Evolutionary conservation across 176 grass and related monocot species (phyloP).

Genomic region (Lolium perenne): DNA sequence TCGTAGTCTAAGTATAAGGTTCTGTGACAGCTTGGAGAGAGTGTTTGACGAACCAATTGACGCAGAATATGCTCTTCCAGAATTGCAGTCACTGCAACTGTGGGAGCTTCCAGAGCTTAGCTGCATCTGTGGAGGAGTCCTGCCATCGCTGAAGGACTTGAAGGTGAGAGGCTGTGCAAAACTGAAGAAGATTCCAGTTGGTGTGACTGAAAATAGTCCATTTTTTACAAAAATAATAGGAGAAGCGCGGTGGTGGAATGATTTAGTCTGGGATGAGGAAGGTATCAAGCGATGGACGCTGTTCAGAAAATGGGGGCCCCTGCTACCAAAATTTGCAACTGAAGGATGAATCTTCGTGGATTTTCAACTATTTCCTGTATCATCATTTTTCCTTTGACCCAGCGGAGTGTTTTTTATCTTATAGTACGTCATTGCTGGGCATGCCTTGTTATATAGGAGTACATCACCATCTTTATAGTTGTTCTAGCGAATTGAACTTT

Average conservation of each 20-base stretch:
- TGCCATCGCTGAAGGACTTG: constrained; percentile 48
- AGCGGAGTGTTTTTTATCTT: neutral
- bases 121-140: constrained; percentile 31
- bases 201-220: constrained; percentile 46
- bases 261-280: constrained; percentile 40
- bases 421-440: neutral
- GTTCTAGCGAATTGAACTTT: neutral
- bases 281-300: constrained; percentile 41
- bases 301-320: constrained; percentile 38
- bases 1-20: neutral
- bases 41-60: neutral
- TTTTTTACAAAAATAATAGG: constrained; percentile 14
- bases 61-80: constrained; percentile 34
- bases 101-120: constrained; percentile 51
- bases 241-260: constrained; percentile 41
- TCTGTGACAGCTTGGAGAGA: constrained; percentile 38
- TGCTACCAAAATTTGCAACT: constrained; percentile 46
- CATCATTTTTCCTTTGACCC: neutral
- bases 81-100: constrained; percentile 32
- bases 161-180: constrained; percentile 46
- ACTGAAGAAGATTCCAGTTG: constrained; percentile 43
- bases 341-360: constrained; percentile 17
- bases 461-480: neutral
- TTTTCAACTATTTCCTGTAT: neutral
- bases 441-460: neutral